These are phyloP conservation scores for Acer saccharum DNA, from an alignment of 345 rosid species.

Conservation along the genomic window DNA sequence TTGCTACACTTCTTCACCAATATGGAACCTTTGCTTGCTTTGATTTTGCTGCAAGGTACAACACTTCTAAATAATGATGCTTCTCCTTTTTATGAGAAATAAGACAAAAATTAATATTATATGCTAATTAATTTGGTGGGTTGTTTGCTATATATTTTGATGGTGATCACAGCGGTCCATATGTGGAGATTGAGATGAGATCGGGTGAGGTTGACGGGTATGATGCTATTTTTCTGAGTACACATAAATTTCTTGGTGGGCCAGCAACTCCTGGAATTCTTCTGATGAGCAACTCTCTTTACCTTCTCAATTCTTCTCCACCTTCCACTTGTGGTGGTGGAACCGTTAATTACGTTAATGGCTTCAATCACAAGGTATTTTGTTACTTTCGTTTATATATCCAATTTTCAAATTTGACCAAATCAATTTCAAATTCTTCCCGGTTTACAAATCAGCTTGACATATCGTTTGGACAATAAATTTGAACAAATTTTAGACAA, in stretches of 20 bases:
- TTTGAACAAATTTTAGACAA: no score
- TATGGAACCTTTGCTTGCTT: constrained; percentile 58
- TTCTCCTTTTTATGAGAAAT: no score
- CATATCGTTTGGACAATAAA: no score
- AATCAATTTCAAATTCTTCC: no score
- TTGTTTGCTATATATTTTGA: no score
- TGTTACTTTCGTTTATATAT: no score
- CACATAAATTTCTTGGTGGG: constrained; percentile 65
- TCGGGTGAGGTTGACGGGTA: constrained; percentile 54
- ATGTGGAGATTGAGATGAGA: constrained; percentile 57
- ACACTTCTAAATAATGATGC: no score
- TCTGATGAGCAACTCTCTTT: constrained; percentile 50
- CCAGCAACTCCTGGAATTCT: constrained; percentile 66
- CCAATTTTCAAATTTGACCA: no score
- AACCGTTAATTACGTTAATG: constrained; percentile 59
- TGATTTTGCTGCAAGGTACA: constrained; percentile 16
- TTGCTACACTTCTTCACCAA: constrained; percentile 50
- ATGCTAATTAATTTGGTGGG: no score
- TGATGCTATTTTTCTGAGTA: constrained; percentile 57
- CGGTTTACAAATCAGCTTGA: no score
- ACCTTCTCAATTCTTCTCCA: constrained; percentile 43
- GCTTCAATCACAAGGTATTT: constrained; percentile 35
- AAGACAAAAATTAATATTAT: no score
- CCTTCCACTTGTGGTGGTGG: constrained; percentile 76
- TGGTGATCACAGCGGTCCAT: constrained; percentile 41